These are phyloP conservation scores for Kokia cookei DNA, from an alignment of 441 rosid species.

Conservation along the genomic window DNA sequence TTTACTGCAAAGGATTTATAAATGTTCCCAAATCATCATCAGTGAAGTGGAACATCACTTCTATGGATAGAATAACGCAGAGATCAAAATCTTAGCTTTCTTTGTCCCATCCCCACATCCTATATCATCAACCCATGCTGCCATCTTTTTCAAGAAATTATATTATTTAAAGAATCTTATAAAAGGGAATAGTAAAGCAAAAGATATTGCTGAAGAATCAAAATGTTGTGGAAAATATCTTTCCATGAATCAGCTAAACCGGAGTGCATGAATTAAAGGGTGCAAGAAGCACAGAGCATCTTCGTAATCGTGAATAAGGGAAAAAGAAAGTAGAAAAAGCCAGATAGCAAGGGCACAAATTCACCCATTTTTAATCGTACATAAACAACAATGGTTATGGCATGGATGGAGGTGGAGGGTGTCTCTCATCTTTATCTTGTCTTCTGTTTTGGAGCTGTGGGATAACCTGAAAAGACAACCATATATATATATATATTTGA, in stretches of 20 bases:
- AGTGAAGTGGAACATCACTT: too few relatives aligned
- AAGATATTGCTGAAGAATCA: background rate
- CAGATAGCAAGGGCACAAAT: background rate
- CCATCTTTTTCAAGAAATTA: background rate
- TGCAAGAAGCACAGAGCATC: background rate
- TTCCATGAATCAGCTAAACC: background rate
- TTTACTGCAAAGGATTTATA: too few relatives aligned
- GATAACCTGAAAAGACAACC: constrained; percentile 31
- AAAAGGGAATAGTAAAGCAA: background rate
- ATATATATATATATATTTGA: background rate
- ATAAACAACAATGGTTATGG: background rate
- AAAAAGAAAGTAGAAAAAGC: background rate
- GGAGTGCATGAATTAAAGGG: background rate
- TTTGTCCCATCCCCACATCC: constrained; percentile 7
- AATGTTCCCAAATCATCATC: too few relatives aligned
- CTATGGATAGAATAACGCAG: constrained; percentile 1
- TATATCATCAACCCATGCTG: background rate
- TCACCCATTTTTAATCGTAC: background rate
- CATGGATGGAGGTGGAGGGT: background rate
- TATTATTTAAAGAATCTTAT: background rate
- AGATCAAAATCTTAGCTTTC: constrained; percentile 1
- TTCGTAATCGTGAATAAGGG: background rate
- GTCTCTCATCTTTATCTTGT: constrained; percentile 22
- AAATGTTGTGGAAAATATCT: background rate
- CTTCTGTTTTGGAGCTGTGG: constrained; percentile 26